A percentile compares a stretch with the other conserved stretches of the same genome.
Evolutionary conservation across 1,284 basidiomycete genomes (phyloP).

Genomic region (Cutaneotrichosporon mucoides): DNA sequence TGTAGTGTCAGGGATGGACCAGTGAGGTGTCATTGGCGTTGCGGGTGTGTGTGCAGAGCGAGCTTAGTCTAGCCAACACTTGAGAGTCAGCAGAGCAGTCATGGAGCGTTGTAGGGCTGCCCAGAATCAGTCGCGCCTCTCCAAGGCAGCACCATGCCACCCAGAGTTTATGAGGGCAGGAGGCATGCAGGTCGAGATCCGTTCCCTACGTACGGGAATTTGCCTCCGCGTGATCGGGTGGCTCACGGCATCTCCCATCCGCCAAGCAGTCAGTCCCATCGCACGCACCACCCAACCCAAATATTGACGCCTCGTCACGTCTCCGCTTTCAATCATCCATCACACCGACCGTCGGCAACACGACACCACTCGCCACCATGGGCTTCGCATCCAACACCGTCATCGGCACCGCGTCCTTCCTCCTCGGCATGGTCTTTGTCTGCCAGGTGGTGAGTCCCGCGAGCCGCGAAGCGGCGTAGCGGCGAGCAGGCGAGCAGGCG

Average conservation of each 20-base stretch:
- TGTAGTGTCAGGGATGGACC: not conserved
- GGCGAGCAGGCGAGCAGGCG: no score
- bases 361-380: slow-evolving; percentile 53
- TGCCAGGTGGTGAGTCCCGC: slow-evolving; percentile 55
- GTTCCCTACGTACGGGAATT: not conserved
- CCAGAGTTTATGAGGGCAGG: no score
- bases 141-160: no score
- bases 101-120: no score
- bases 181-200: no score
- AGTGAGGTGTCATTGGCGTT: no score
- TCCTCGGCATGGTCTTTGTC: slow-evolving; percentile 81
- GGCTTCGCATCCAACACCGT: slow-evolving; percentile 79
- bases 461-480: no score
- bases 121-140: no score
- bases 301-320: not conserved
- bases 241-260: not conserved
- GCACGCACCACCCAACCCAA: not conserved
- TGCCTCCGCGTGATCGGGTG: not conserved
- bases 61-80: no score
- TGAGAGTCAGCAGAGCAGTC: not conserved
- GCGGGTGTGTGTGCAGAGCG: not conserved
- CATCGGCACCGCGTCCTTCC: slow-evolving; percentile 75
- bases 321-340: not conserved
- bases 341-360: not conserved
- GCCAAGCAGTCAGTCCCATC: no score